Evolutionary conservation across 257 asterid species (phyloP).

Genomic region (Capsicum chinense): DNA sequence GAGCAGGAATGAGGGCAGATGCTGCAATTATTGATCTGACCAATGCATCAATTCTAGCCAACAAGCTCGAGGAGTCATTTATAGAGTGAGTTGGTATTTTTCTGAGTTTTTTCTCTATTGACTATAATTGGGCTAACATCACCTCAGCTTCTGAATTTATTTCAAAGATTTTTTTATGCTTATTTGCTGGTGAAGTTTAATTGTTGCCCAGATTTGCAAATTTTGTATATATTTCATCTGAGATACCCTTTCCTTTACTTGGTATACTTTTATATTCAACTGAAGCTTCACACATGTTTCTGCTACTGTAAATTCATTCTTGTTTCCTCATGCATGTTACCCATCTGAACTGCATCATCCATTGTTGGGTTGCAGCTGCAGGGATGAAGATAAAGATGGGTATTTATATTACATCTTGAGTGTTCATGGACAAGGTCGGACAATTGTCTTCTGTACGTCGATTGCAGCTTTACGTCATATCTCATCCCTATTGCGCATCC

Average conservation of each 20-base stretch:
- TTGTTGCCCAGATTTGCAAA: neutral
- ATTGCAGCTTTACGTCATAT: conserved; percentile 92
- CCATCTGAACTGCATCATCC: conserved; percentile 28
- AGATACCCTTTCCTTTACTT: conserved; percentile 13
- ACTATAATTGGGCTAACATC: neutral
- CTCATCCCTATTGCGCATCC: conserved; percentile 76
- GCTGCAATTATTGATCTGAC: conserved; percentile 90
- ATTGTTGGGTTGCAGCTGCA: conserved; percentile 64
- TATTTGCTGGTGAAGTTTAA: conserved; percentile 22
- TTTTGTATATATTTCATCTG: neutral
- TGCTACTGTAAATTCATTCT: conserved; percentile 14
- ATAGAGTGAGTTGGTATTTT: conserved; percentile 68
- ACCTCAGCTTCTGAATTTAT: neutral
- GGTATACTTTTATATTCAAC: neutral
- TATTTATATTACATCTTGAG: conserved; percentile 81
- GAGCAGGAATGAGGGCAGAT: conserved; percentile 92
- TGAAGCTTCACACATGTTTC: neutral
- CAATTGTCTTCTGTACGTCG: conserved; percentile 93
- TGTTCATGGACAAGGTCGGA: conserved; percentile 90
- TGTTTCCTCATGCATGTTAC: neutral
- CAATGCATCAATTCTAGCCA: conserved; percentile 77
- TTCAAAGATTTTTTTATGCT: neutral
- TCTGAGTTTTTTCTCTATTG: neutral
- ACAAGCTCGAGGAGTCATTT: conserved; percentile 82
- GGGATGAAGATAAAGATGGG: conserved; percentile 94